Conservation (phyloP, 306 rosid genomes). For the Cotoneaster glaucophyllus region DNA sequence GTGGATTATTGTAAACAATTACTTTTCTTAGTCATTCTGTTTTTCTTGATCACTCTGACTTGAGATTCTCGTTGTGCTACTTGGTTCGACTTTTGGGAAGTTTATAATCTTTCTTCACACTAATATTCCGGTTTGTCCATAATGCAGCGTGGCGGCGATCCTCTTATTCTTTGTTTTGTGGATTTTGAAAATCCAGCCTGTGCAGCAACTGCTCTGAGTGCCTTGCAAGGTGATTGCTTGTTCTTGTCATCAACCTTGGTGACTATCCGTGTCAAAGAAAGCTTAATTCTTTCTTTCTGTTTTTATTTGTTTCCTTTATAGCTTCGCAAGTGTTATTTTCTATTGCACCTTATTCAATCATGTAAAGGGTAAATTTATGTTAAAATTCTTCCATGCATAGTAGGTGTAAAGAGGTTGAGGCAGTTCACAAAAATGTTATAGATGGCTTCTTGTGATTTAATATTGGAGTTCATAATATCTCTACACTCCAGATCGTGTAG, state of each 20-base stretch:
- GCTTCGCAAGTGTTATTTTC: background rate
- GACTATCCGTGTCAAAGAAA: background rate
- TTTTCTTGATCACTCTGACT: background rate
- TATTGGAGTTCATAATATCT: background rate
- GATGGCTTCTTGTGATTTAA: background rate
- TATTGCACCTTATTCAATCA: background rate
- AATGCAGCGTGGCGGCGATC: slow-evolving; percentile 87
- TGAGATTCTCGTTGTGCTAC: background rate
- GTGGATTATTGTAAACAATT: background rate
- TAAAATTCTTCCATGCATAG: background rate
- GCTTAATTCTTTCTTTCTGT: background rate
- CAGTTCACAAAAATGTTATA: background rate
- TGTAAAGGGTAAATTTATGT: background rate
- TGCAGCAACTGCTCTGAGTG: slow-evolving; percentile 90
- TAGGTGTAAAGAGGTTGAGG: background rate
- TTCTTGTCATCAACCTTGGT: slow-evolving; percentile 9
- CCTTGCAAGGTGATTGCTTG: slow-evolving; percentile 64
- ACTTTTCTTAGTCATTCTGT: background rate
- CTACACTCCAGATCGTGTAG: background rate
- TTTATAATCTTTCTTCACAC: slow-evolving; percentile 1
- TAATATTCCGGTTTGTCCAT: slow-evolving; percentile 16
- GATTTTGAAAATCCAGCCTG: slow-evolving; percentile 82
- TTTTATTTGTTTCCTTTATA: background rate
- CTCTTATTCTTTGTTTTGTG: slow-evolving; percentile 85
- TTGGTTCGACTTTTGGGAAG: background rate